Conservation (phyloP, 768 basidiomycete species). For the Lentinula boryana region DNA sequence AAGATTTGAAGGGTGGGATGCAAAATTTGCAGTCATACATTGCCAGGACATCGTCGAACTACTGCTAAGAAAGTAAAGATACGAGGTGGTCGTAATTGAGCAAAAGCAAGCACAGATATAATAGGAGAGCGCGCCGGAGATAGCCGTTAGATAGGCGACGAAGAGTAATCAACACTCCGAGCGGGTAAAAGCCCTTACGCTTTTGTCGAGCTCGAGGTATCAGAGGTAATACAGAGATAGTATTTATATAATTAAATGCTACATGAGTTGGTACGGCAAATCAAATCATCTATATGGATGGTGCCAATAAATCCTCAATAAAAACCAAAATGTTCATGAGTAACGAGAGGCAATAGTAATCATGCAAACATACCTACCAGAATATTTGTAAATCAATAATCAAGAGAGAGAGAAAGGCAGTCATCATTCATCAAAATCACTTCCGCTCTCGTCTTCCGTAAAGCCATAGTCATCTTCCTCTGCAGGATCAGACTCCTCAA, state of each 20-base stretch:
- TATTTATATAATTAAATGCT: not conserved
- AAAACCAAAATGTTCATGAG: no score
- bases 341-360: no score
- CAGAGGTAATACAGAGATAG: not conserved
- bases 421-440: not conserved
- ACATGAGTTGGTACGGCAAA: not conserved
- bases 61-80: not conserved
- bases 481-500: not conserved
- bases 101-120: not conserved
- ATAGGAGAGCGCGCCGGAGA: not conserved
- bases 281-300: not conserved
- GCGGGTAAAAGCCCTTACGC: no score
- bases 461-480: not conserved
- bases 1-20: not conserved
- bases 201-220: no score
- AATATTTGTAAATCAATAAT: no score
- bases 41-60: conserved; percentile 62
- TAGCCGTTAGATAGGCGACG: not conserved
- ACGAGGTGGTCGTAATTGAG: not conserved
- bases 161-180: not conserved
- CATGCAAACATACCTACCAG: no score
- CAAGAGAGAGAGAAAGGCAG: not conserved
- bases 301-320: not conserved
- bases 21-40: conserved; percentile 29
- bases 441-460: not conserved